phyloP scores from a whole-genome alignment of 768 basidiomycete genomes.

The Naganishia vishniacii region DNA sequence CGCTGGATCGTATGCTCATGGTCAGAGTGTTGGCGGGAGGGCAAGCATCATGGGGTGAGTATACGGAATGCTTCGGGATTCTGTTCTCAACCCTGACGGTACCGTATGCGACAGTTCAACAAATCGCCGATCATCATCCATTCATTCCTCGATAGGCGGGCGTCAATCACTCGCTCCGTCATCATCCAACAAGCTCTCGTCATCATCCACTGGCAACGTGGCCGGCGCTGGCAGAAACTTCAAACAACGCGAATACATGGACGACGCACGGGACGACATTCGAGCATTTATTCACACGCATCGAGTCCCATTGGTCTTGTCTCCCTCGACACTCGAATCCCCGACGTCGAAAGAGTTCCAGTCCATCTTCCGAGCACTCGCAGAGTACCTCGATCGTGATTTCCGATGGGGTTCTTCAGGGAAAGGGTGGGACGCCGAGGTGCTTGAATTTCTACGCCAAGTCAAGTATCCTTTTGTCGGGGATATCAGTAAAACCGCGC shows the following conservation, averaged over 20 bases:
- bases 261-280: constrained; percentile 72
- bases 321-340: constrained; percentile 63
- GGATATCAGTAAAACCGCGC: constrained; percentile 74
- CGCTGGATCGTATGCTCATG: constrained; percentile 52
- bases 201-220: constrained; percentile 36
- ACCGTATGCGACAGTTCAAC: not conserved
- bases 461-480: constrained; percentile 70
- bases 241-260: constrained; percentile 72
- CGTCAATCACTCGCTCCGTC: constrained; percentile 53
- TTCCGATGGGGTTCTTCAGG: constrained; percentile 16
- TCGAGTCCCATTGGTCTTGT: constrained; percentile 50
- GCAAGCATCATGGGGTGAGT: constrained; percentile 8
- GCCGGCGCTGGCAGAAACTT: constrained; percentile 28
- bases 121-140: constrained; percentile 19
- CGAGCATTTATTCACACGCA: constrained; percentile 55
- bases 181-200: constrained; percentile 47
- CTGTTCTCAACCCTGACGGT: not conserved
- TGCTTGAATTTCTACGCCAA: constrained; percentile 6
- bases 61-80: not conserved
- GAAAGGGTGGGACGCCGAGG: constrained; percentile 10
- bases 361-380: constrained; percentile 72
- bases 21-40: constrained; percentile 51
- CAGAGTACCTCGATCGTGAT: constrained; percentile 58
- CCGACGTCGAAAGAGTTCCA: constrained; percentile 85
- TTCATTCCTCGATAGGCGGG: constrained; percentile 52